Percentiles rank a stretch among this genome's conserved stretches.
Conservation (phyloP, 305 asterid species). For the Plantago coronopus region DNA sequence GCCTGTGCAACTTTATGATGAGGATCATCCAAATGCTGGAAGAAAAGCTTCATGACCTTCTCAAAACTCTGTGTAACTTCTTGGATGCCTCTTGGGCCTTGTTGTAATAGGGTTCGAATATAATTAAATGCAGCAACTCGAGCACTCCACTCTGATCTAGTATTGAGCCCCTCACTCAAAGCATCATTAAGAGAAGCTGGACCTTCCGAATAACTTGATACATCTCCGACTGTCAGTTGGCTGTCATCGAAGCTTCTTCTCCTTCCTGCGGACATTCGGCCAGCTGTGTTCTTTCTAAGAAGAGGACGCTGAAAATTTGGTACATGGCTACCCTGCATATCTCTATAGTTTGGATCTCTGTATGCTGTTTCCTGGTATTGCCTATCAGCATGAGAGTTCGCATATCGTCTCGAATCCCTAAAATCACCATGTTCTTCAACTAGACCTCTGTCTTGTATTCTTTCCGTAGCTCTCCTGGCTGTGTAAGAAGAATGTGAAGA, state of each 20-base stretch:
- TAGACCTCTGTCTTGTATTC: conserved; percentile 58
- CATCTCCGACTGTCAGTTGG: conserved; percentile 73
- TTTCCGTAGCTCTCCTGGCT: conserved; percentile 76
- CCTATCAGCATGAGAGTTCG: conserved; percentile 58
- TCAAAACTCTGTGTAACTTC: conserved; percentile 92
- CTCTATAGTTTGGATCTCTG: conserved; percentile 68
- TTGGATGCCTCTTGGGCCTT: conserved; percentile 92
- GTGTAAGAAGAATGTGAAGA: conserved; percentile 61
- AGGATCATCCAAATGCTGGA: conserved; percentile 99
- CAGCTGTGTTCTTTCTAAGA: conserved; percentile 71
- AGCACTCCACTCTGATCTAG: conserved; percentile 96
- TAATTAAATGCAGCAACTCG: conserved; percentile 93
- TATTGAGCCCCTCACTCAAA: conserved; percentile 80
- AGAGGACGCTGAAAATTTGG: conserved; percentile 98
- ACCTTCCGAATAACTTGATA: conserved; percentile 71
- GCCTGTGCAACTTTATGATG: conserved; percentile 99
- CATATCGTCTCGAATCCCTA: conserved; percentile 65
- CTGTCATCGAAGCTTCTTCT: conserved; percentile 96
- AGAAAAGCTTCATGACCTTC: conserved; percentile 96
- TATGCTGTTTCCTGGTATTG: conserved; percentile 62
- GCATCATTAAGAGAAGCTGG: conserved; percentile 92
- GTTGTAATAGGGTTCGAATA: conserved; percentile 71
- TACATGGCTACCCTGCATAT: conserved; percentile 52
- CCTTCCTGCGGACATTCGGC: conserved; percentile 82
- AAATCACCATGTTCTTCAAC: conserved; percentile 66